phyloP scores from a whole-genome alignment of 164 flowering plant species.

The Annona squamosa region DNA sequence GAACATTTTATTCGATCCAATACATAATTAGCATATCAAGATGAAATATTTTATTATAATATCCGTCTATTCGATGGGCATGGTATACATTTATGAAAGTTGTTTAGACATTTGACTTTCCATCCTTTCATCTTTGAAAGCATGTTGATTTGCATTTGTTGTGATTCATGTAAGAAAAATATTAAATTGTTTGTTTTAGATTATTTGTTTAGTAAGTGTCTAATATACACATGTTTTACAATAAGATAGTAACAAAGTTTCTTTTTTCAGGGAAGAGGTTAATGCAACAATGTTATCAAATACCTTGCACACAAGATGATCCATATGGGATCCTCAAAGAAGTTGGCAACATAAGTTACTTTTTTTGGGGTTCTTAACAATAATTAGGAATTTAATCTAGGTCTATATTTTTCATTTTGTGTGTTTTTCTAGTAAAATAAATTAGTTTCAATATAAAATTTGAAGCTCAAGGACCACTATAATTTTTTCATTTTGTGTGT shows the following conservation, averaged over 20 bases:
- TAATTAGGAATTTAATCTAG: conserved; percentile 50
- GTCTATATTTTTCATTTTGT: conserved; percentile 28
- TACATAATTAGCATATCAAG: too few species aligned
- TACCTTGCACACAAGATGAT: conserved; percentile 51
- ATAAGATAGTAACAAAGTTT: background rate
- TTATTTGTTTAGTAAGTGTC: background rate
- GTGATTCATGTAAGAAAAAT: background rate
- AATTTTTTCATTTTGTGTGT: background rate
- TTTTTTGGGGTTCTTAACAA: conserved; percentile 79
- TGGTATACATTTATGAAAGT: too few species aligned
- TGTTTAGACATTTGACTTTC: too few species aligned
- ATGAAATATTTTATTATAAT: too few species aligned
- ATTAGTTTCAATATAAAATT: background rate
- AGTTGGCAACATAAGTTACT: conserved; percentile 44
- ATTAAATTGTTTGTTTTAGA: background rate
- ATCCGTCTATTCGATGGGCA: too few species aligned
- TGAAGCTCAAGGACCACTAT: background rate
- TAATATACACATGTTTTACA: background rate
- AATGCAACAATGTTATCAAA: conserved; percentile 77
- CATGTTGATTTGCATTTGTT: background rate
- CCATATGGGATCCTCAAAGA: conserved; percentile 70
- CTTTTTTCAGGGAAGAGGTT: conserved; percentile 76
- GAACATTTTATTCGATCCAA: too few species aligned
- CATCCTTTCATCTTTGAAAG: too few species aligned
- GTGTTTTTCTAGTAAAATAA: conserved; percentile 22